Conservation (phyloP, 805 yeast species). For the Metschnikowia amazonensis region DNA sequence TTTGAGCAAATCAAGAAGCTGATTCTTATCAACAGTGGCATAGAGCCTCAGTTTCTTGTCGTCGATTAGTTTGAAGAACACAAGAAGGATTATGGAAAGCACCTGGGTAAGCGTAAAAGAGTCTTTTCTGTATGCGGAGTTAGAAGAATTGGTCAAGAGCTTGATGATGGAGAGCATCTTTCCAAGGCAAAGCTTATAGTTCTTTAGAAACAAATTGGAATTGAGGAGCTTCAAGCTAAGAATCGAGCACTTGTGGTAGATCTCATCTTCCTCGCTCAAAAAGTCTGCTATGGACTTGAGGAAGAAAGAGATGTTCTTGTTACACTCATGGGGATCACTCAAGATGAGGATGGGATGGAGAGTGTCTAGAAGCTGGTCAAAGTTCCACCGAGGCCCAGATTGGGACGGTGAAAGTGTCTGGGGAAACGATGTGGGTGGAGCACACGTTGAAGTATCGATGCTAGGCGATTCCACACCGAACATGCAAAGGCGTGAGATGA, state of each 20-base stretch:
- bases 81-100: constrained; percentile 30
- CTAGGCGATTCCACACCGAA: constrained; percentile 3
- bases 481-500: neutral
- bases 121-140: constrained; percentile 8
- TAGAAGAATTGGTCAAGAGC: neutral
- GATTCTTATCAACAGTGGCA: constrained; percentile 11
- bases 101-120: constrained; percentile 30
- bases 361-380: constrained; percentile 10
- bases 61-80: constrained; percentile 32
- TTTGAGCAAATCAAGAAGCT: constrained; percentile 39
- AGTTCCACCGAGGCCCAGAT: neutral
- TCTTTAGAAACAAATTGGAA: constrained; percentile 38
- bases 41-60: constrained; percentile 19
- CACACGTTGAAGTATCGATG: neutral
- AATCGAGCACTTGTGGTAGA: constrained; percentile 31
- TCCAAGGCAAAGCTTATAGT: constrained; percentile 34
- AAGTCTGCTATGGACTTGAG: constrained; percentile 34
- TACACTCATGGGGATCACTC: constrained; percentile 39
- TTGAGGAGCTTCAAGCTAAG: constrained; percentile 33
- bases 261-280: constrained; percentile 17
- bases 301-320: constrained; percentile 33
- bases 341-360: constrained; percentile 25
- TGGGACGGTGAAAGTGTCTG: constrained; percentile 3
- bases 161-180: constrained; percentile 24
- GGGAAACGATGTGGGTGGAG: constrained; percentile 6